phyloP scores from a whole-genome alignment of 371 early-diverging fungal species.

The Rhizopus arrhizus region DNA sequence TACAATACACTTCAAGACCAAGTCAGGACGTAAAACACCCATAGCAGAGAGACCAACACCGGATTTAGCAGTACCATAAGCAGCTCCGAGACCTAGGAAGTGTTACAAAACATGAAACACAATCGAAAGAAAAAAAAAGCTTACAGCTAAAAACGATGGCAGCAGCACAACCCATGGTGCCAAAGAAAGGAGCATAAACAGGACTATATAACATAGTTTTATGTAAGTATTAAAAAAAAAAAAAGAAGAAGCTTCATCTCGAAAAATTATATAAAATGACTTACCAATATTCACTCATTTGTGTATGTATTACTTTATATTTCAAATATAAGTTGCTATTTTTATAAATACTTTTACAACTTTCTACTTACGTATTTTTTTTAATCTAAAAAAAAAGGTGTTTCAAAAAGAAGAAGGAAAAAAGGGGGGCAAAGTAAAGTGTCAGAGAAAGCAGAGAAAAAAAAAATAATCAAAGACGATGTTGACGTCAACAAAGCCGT shows the following conservation, averaged over 20 bases:
- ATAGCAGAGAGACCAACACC: constrained; percentile 95
- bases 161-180: constrained; percentile 93
- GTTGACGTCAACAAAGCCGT: not conserved
- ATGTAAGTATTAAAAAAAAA: not conserved
- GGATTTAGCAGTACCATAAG: constrained; percentile 97
- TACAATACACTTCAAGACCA: constrained; percentile 89
- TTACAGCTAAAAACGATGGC: constrained; percentile 96
- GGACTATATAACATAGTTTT: constrained; percentile 64
- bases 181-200: constrained; percentile 96
- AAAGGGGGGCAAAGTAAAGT: not conserved
- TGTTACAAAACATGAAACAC: not conserved
- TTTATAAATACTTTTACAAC: too few species aligned
- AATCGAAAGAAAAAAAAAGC: constrained; percentile 38
- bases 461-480: not conserved
- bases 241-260: not conserved
- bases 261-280: not conserved
- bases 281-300: constrained; percentile 31
- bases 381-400: not conserved
- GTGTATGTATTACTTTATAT: not conserved
- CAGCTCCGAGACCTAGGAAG: constrained; percentile 82
- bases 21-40: constrained; percentile 93
- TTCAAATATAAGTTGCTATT: not conserved
- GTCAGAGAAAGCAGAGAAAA: not conserved
- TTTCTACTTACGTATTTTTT: not conserved
- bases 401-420: not conserved